Conservation (phyloP, 345 rosid species). For the Pistacia atlantica region DNA sequence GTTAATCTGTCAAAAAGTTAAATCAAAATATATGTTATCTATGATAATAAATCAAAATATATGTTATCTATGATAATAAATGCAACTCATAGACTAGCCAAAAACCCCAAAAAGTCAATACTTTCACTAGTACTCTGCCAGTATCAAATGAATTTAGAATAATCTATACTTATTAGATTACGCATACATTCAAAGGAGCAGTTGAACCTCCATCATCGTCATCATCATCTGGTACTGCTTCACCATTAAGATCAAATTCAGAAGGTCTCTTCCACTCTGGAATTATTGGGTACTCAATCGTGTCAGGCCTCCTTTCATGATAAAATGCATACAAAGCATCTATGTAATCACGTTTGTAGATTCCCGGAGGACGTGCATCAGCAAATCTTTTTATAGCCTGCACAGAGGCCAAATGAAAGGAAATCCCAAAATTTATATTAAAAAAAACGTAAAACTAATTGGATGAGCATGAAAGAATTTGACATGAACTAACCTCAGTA, state of each 20-base stretch:
- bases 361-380: slow-evolving; percentile 97
- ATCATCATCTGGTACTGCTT: slow-evolving; percentile 84
- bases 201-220: slow-evolving; percentile 62
- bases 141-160: background rate
- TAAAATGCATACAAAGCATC: slow-evolving; percentile 81
- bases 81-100: background rate
- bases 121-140: background rate
- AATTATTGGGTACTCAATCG: slow-evolving; percentile 69
- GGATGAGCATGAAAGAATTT: background rate
- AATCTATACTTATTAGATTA: slow-evolving; percentile 21
- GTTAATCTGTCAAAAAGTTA: background rate
- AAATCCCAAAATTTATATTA: slow-evolving; percentile 4
- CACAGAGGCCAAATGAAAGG: slow-evolving; percentile 23
- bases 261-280: slow-evolving; percentile 98
- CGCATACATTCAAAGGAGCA: slow-evolving; percentile 49
- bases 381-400: slow-evolving; percentile 86
- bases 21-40: background rate
- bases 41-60: background rate
- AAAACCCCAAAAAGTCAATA: no score
- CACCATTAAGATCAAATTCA: slow-evolving; percentile 96
- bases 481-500: slow-evolving; percentile 57
- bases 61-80: background rate
- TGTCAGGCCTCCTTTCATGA: slow-evolving; percentile 88
- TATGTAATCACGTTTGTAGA: slow-evolving; percentile 89
- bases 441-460: slow-evolving; percentile 6